Percentiles rank a stretch among this genome's conserved stretches.
Evolutionary conservation across 2,329 filamentous ascomycete genomes (phyloP).

Genomic region (Xylariomycetidae sp.): DNA sequence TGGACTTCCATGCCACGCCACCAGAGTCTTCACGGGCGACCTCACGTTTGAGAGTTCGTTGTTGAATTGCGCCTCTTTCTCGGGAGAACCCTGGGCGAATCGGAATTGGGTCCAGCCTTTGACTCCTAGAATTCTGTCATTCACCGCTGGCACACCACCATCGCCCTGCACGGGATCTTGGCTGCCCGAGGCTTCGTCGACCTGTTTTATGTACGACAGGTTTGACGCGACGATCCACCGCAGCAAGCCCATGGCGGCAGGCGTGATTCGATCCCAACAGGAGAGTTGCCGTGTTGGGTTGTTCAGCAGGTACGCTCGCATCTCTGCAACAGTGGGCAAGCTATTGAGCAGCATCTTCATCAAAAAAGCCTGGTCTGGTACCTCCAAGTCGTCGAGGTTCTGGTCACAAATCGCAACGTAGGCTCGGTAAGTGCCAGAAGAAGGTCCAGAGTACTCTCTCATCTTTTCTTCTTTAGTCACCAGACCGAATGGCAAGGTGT

Average conservation of each 20-base stretch:
- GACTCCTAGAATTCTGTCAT: conserved; percentile 58
- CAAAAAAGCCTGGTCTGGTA: conserved; percentile 41
- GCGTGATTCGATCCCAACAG: conserved; percentile 50
- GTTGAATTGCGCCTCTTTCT: conserved; percentile 74
- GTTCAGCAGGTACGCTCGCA: conserved; percentile 43
- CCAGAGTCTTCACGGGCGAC: conserved; percentile 51
- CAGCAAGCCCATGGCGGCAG: conserved; percentile 61
- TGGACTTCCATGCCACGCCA: conserved; percentile 80
- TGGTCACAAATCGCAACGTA: conserved; percentile 39
- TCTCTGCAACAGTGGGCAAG: conserved; percentile 55
- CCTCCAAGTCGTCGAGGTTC: conserved; percentile 50
- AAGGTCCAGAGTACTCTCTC: conserved; percentile 1
- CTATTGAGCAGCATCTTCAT: conserved; percentile 47
- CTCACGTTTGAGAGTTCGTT: conserved; percentile 48
- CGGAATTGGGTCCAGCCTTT: conserved; percentile 71
- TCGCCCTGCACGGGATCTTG: too few species aligned
- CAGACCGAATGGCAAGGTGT: conserved; percentile 6
- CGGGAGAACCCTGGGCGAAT: conserved; percentile 80
- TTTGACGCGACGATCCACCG: conserved; percentile 91
- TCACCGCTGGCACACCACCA: too few species aligned
- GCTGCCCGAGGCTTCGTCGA: conserved; percentile 47
- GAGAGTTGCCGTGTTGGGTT: conserved; percentile 34
- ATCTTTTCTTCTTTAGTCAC: not conserved
- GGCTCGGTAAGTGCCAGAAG: too few species aligned
- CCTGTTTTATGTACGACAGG: conserved; percentile 75